phyloP scores from a whole-genome alignment of 352 stramenopile species.

The Globisporangium polare region DNA sequence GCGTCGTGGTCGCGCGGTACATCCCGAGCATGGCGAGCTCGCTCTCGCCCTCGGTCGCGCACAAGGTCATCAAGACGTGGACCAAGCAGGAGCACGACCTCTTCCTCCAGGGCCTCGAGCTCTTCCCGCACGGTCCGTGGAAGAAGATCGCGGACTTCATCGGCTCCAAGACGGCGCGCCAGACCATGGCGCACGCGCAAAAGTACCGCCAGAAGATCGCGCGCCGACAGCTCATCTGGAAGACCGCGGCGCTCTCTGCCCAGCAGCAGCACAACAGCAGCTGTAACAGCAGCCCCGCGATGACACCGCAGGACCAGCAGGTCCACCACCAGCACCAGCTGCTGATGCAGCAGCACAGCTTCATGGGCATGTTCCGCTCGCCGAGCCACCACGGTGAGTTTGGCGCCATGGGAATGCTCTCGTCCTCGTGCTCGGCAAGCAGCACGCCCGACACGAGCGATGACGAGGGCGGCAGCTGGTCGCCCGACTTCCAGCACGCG shows the following conservation, averaged over 20 bases:
- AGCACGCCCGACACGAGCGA: conserved; percentile 19
- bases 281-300: neutral
- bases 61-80: conserved; percentile 24
- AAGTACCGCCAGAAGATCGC: conserved; percentile 32
- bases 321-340: neutral
- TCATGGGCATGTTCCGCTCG: conserved; percentile 10
- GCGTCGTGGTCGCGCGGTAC: conserved; percentile 28
- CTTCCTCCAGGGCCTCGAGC: conserved; percentile 25
- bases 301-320: conserved; percentile 30
- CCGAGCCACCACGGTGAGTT: conserved; percentile 1
- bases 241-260: neutral
- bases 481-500: neutral
- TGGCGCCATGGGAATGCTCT: conserved; percentile 1
- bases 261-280: conserved; percentile 4
- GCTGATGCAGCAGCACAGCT: conserved; percentile 4
- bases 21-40: conserved; percentile 14
- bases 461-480: conserved; percentile 15
- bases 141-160: conserved; percentile 24
- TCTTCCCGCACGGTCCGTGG: conserved; percentile 23
- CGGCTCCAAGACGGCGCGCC: conserved; percentile 21
- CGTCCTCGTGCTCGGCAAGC: conserved; percentile 2
- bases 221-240: conserved; percentile 22
- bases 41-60: conserved; percentile 16
- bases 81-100: conserved; percentile 24
- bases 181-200: conserved; percentile 28